Percentiles rank a stretch among this genome's conserved stretches.
These are phyloP conservation scores for Chytridium lagenaria DNA, from an alignment of 371 early-diverging fungal genomes.

Conservation along the genomic window DNA sequence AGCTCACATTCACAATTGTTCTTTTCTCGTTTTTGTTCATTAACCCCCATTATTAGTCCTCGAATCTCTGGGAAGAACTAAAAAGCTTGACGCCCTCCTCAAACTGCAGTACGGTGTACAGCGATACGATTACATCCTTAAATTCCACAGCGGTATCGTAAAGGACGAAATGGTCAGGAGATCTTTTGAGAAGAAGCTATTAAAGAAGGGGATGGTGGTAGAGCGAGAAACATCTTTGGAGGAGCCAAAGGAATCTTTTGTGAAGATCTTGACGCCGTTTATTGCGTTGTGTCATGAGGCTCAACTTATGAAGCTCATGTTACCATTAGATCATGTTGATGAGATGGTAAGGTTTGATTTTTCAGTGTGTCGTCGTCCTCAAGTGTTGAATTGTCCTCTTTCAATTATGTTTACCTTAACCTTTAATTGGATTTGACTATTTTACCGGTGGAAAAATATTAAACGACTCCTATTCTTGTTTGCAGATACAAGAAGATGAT, in stretches of 20 bases:
- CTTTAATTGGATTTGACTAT: no score
- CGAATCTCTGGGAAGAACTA: slow-evolving; percentile 16
- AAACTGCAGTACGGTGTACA: slow-evolving; percentile 34
- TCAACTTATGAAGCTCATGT: slow-evolving; percentile 54
- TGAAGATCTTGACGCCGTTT: slow-evolving; percentile 60
- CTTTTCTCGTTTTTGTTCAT: no score
- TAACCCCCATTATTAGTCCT: slow-evolving; percentile 10
- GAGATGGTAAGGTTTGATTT: slow-evolving; percentile 19
- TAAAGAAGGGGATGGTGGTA: slow-evolving; percentile 44
- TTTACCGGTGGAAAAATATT: neutral
- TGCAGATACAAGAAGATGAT: neutral
- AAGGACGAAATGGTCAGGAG: neutral
- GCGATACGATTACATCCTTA: slow-evolving; percentile 31
- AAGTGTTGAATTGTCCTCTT: neutral
- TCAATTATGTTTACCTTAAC: neutral
- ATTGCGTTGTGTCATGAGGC: slow-evolving; percentile 57
- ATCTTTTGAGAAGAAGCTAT: slow-evolving; percentile 49
- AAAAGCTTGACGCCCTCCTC: slow-evolving; percentile 26
- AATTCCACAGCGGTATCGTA: slow-evolving; percentile 6
- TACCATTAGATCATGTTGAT: slow-evolving; percentile 38
- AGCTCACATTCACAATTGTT: no score
- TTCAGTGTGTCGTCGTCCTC: neutral
- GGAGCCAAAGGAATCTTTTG: slow-evolving; percentile 47
- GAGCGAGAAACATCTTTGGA: slow-evolving; percentile 54
- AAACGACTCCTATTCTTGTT: neutral